Conservation (phyloP, 495 filamentous ascomycete genomes). For the Jackrogersella minutella region DNA sequence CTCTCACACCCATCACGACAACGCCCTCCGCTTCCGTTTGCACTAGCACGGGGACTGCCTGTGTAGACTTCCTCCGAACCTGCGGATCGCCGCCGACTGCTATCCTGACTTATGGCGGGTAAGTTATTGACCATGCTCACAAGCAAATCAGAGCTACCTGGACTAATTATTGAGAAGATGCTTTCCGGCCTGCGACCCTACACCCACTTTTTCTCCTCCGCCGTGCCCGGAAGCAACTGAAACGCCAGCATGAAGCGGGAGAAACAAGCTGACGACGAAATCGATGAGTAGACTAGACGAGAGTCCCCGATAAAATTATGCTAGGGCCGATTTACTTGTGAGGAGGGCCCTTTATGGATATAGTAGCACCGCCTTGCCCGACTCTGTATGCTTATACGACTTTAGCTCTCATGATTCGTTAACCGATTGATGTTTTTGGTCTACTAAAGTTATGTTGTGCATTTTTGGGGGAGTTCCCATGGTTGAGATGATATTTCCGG, state of each 20-base stretch:
- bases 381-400: background rate
- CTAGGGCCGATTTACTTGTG: background rate
- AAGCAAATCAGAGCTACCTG: background rate
- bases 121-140: background rate
- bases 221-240: slow-evolving; percentile 28
- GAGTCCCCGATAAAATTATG: too few species aligned
- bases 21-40: slow-evolving; percentile 14
- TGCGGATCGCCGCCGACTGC: slow-evolving; percentile 42
- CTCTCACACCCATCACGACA: too few species aligned
- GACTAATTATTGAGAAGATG: slow-evolving; percentile 29
- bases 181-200: slow-evolving; percentile 34
- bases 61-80: slow-evolving; percentile 32
- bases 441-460: background rate
- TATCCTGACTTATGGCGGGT: slow-evolving; percentile 41
- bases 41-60: slow-evolving; percentile 37
- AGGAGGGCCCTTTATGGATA: background rate
- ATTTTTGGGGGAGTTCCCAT: background rate
- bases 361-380: background rate
- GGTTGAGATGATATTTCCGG: background rate
- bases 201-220: slow-evolving; percentile 36
- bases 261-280: background rate
- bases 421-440: too few species aligned
- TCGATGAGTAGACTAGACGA: background rate
- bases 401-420: background rate
- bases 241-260: background rate